phyloP scores from a whole-genome alignment of 2,329 filamentous ascomycete genomes.

The Didymella keratinophila region DNA sequence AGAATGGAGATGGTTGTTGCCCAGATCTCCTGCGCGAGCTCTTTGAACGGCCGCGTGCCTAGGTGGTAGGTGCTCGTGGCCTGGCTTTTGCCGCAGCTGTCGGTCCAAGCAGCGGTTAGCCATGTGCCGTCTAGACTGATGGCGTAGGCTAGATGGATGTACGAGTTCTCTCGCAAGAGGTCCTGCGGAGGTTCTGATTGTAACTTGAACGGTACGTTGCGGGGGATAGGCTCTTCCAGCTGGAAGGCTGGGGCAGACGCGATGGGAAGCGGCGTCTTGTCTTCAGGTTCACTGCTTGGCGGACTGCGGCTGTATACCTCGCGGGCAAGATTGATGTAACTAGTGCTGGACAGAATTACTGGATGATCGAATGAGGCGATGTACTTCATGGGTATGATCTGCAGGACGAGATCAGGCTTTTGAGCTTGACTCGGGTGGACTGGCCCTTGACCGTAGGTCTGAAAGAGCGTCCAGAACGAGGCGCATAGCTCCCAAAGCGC shows the following conservation, averaged over 20 bases:
- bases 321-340: slow-evolving; percentile 70
- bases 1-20: slow-evolving; percentile 78
- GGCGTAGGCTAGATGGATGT: slow-evolving; percentile 81
- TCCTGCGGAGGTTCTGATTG: slow-evolving; percentile 72
- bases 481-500: slow-evolving; percentile 73
- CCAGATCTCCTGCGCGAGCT: slow-evolving; percentile 80
- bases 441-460: slow-evolving; percentile 64
- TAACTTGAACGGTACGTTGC: slow-evolving; percentile 78
- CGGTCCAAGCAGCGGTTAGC: slow-evolving; percentile 82
- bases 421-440: slow-evolving; percentile 47
- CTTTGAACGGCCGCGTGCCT: slow-evolving; percentile 66
- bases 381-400: slow-evolving; percentile 74
- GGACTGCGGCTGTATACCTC: slow-evolving; percentile 81
- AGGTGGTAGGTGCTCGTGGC: slow-evolving; percentile 77
- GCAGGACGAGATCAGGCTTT: slow-evolving; percentile 72
- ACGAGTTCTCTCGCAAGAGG: slow-evolving; percentile 78
- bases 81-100: slow-evolving; percentile 77
- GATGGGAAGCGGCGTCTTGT: slow-evolving; percentile 57
- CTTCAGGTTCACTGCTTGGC: slow-evolving; percentile 49
- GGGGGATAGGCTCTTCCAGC: slow-evolving; percentile 73
- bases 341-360: slow-evolving; percentile 67
- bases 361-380: slow-evolving; percentile 70
- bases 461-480: slow-evolving; percentile 76
- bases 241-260: slow-evolving; percentile 74
- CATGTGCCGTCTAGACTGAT: slow-evolving; percentile 78